Conservation (phyloP, 2,329 filamentous ascomycete genomes). For the Aspergillus latus region DNA sequence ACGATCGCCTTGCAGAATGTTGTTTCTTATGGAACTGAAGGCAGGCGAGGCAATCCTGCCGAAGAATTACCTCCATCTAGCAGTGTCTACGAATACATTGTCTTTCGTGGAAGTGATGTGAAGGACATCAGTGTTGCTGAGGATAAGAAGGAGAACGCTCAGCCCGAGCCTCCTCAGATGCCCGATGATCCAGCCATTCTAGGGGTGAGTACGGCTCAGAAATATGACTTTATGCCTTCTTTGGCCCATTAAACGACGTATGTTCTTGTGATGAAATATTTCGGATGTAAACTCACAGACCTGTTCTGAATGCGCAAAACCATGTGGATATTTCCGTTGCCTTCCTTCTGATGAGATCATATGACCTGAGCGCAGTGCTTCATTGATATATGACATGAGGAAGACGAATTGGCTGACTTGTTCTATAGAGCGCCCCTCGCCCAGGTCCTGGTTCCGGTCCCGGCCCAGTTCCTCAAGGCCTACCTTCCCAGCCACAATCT, state of each 20-base stretch:
- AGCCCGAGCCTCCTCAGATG: constrained; percentile 72
- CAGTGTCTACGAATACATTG: constrained; percentile 95
- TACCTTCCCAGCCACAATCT: constrained; percentile 41
- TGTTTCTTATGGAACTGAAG: constrained; percentile 89
- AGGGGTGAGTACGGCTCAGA: constrained; percentile 70
- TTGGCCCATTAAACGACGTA: constrained; percentile 19
- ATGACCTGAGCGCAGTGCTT: constrained; percentile 15
- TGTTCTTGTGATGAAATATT: constrained; percentile 73
- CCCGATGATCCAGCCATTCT: constrained; percentile 96
- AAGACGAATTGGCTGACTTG: constrained; percentile 22
- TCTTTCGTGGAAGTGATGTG: constrained; percentile 96
- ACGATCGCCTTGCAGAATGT: constrained; percentile 98
- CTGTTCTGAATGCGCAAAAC: constrained; percentile 85
- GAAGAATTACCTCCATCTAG: constrained; percentile 83
- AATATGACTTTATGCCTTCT: background rate
- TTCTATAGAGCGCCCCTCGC: constrained; percentile 44
- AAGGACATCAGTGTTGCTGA: constrained; percentile 96
- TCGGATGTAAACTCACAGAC: constrained; percentile 87
- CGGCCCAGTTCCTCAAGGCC: constrained; percentile 32
- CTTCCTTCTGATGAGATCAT: constrained; percentile 87
- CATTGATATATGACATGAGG: constrained; percentile 4
- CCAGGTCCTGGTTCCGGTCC: constrained; percentile 30
- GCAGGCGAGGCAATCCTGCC: constrained; percentile 72
- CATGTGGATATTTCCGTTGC: constrained; percentile 99
- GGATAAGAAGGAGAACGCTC: constrained; percentile 67